Conservation (phyloP, 2,329 filamentous ascomycete species). For the Pseudogymnoascus verrucosus region DNA sequence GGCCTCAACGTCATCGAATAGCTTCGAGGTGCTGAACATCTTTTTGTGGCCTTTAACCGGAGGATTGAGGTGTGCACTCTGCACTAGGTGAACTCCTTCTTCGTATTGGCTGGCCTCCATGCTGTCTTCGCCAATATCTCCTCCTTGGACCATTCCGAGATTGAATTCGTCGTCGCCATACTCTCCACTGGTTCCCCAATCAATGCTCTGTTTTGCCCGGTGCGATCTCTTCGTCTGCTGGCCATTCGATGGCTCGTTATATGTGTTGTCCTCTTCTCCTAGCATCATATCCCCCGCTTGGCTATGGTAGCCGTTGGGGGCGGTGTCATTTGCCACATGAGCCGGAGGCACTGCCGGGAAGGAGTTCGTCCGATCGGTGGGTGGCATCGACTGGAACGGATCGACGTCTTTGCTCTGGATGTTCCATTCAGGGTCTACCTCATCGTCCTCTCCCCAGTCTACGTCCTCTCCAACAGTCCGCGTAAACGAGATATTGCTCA, state of each 20-base stretch:
- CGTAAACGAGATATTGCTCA: conserved; percentile 55
- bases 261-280: background rate
- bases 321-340: conserved; percentile 23
- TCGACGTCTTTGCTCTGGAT: conserved; percentile 45
- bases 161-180: background rate
- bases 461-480: conserved; percentile 56
- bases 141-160: conserved; percentile 13
- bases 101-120: conserved; percentile 47
- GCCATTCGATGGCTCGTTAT: background rate
- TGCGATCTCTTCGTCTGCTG: background rate
- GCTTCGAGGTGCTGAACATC: conserved; percentile 22
- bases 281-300: conserved; percentile 46
- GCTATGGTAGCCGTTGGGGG: conserved; percentile 37
- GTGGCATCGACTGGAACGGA: conserved; percentile 52
- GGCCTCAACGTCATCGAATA: conserved; percentile 32
- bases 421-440: conserved; percentile 45
- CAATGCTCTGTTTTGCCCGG: background rate
- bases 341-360: conserved; percentile 49
- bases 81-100: conserved; percentile 60
- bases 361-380: conserved; percentile 52
- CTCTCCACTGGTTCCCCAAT: conserved; percentile 8
- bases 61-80: conserved; percentile 21
- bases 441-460: conserved; percentile 50
- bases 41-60: conserved; percentile 9
- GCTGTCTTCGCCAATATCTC: conserved; percentile 29